Conservation (phyloP, 2,329 filamentous ascomycete genomes). For the Ascochyta rabiei region DNA sequence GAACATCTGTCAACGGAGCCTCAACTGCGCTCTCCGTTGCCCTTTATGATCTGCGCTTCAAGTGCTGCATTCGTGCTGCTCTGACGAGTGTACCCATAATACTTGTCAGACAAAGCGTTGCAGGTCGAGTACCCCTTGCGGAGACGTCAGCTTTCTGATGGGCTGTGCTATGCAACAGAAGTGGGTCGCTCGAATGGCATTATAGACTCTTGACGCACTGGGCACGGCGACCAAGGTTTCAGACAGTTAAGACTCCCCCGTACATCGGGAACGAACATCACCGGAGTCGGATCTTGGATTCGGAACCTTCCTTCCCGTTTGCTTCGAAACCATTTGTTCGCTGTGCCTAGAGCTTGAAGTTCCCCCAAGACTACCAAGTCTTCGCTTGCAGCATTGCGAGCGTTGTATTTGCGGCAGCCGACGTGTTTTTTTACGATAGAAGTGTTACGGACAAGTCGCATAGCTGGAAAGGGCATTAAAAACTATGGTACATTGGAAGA, state of each 20-base stretch:
- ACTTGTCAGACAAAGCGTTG: not conserved
- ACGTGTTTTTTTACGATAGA: not conserved
- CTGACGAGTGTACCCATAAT: constrained; percentile 4
- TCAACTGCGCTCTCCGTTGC: not conserved
- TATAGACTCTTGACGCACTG: not conserved
- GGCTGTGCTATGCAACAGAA: not conserved
- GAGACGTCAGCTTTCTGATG: not conserved
- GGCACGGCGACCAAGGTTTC: constrained; percentile 10
- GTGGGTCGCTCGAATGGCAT: not conserved
- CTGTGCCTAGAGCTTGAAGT: not conserved
- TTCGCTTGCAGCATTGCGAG: not conserved
- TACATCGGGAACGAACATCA: constrained; percentile 4
- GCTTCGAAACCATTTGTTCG: constrained; percentile 8
- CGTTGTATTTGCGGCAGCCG: not conserved
- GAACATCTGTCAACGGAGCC: not conserved
- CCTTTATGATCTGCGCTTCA: not conserved
- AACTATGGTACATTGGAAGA: constrained; percentile 26
- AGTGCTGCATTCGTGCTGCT: constrained; percentile 1
- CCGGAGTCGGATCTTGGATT: not conserved
- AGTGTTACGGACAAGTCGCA: not conserved
- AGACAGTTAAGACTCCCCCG: constrained; percentile 16
- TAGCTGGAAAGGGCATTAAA: constrained; percentile 28
- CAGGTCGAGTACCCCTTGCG: not conserved
- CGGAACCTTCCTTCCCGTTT: constrained; percentile 7
- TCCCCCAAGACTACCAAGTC: not conserved